A percentile compares a stretch with the other conserved stretches of the same genome.
phyloP scores from a whole-genome alignment of 2,329 filamentous ascomycete species.

The Microsporum ferrugineum region DNA sequence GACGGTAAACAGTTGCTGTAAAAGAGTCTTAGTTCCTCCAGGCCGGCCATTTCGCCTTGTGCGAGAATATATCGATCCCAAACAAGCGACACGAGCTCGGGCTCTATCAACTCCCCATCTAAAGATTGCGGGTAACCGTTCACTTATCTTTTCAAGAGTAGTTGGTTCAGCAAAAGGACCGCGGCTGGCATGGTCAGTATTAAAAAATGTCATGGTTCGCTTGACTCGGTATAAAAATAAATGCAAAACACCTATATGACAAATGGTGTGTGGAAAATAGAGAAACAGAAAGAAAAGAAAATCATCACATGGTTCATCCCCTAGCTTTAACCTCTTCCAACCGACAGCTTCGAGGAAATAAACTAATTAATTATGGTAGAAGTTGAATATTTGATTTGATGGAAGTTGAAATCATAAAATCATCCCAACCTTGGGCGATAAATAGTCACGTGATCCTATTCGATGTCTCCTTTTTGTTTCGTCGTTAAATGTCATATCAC shows the following conservation, averaged over 20 bases:
- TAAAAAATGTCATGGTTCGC: slow-evolving; percentile 4
- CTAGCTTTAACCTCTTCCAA: neutral
- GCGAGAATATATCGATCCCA: slow-evolving; percentile 11
- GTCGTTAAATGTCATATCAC: too few relatives aligned
- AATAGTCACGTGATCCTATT: too few relatives aligned
- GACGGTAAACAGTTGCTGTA: slow-evolving; percentile 29
- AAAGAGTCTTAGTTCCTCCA: slow-evolving; percentile 11
- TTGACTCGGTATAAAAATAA: neutral
- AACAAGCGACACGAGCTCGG: neutral
- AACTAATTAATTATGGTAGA: neutral
- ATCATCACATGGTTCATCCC: neutral
- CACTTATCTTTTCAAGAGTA: slow-evolving; percentile 4
- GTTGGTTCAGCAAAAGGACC: slow-evolving; percentile 13
- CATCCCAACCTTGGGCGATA: too few relatives aligned
- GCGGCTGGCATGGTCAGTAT: slow-evolving; percentile 7
- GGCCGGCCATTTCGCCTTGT: slow-evolving; percentile 14
- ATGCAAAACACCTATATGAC: neutral
- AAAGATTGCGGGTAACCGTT: neutral
- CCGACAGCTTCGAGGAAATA: neutral
- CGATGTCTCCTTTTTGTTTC: too few relatives aligned
- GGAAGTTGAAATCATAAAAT: too few relatives aligned
- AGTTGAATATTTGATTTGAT: neutral
- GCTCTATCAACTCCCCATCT: neutral
- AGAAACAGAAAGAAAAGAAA: neutral
- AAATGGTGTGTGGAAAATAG: neutral